phyloP scores from a whole-genome alignment of 371 early-diverging fungal species.

The Mucor plumbeus region DNA sequence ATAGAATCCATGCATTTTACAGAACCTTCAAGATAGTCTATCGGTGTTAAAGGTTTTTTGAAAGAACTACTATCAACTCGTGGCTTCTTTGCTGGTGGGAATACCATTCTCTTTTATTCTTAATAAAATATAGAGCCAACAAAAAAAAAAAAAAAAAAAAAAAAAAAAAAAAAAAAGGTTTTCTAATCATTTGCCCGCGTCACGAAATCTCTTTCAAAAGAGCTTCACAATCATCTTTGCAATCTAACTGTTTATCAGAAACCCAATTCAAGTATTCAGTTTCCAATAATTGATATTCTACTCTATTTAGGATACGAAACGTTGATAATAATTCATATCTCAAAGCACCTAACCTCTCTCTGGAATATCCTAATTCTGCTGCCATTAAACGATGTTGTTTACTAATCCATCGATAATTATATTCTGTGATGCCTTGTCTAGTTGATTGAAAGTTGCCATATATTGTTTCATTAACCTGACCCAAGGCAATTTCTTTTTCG shows the following conservation, averaged over 20 bases:
- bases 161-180: not conserved
- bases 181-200: not conserved
- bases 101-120: too few species aligned
- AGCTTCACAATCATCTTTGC: slow-evolving; percentile 17
- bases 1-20: not conserved
- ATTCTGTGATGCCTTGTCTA: slow-evolving; percentile 3
- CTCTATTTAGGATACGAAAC: slow-evolving; percentile 51
- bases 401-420: slow-evolving; percentile 31
- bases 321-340: slow-evolving; percentile 56
- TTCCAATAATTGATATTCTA: slow-evolving; percentile 54
- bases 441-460: slow-evolving; percentile 30
- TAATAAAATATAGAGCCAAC: too few species aligned
- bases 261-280: slow-evolving; percentile 65
- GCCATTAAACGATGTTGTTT: slow-evolving; percentile 55
- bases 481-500: not conserved
- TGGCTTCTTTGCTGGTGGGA: not conserved
- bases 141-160: not conserved
- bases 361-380: slow-evolving; percentile 49
- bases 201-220: slow-evolving; percentile 4
- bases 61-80: not conserved
- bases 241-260: slow-evolving; percentile 50
- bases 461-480: slow-evolving; percentile 22
- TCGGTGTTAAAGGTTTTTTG: not conserved
- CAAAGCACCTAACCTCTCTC: slow-evolving; percentile 55
- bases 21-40: not conserved